Evolutionary conservation across 2,329 filamentous ascomycete species (phyloP).

Genomic region (Stromatinia cepivora): DNA sequence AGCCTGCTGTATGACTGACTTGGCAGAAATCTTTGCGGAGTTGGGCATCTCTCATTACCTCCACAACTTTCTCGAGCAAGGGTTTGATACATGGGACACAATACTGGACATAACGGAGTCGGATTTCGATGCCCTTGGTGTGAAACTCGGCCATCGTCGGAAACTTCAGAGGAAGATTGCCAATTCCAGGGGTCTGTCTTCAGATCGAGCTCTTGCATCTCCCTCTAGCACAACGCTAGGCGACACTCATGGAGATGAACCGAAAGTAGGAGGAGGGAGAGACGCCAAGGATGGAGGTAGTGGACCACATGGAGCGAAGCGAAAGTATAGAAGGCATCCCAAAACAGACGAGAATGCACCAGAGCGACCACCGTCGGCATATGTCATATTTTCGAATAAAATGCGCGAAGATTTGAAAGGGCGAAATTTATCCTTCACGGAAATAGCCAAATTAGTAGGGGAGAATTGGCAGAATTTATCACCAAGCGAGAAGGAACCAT

Average conservation of each 20-base stretch:
- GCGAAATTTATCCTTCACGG: slow-evolving; percentile 75
- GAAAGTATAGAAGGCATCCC: slow-evolving; percentile 76
- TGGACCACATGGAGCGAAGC: slow-evolving; percentile 54
- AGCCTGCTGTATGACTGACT: slow-evolving; percentile 48
- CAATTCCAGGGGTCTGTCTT: slow-evolving; percentile 62
- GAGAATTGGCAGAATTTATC: slow-evolving; percentile 77
- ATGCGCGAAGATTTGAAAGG: slow-evolving; percentile 77
- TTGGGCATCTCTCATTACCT: slow-evolving; percentile 79
- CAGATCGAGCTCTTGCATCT: slow-evolving; percentile 41
- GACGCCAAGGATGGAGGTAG: slow-evolving; percentile 49
- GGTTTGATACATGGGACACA: slow-evolving; percentile 83
- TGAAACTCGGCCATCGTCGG: slow-evolving; percentile 80
- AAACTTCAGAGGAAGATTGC: slow-evolving; percentile 84
- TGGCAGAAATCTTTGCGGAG: slow-evolving; percentile 68
- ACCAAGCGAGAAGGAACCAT: slow-evolving; percentile 67
- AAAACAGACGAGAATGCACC: slow-evolving; percentile 81
- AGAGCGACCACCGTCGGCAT: slow-evolving; percentile 77
- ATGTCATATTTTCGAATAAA: slow-evolving; percentile 83
- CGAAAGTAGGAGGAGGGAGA: slow-evolving; percentile 49
- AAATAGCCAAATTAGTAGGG: slow-evolving; percentile 79
- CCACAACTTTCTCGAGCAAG: slow-evolving; percentile 69
- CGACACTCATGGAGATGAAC: slow-evolving; percentile 61
- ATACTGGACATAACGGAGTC: slow-evolving; percentile 82
- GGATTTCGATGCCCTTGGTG: slow-evolving; percentile 72
- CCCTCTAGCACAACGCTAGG: slow-evolving; percentile 46